Conservation (phyloP, 192 early-diverging fungal genomes). For the Geranomyces variabilis region DNA sequence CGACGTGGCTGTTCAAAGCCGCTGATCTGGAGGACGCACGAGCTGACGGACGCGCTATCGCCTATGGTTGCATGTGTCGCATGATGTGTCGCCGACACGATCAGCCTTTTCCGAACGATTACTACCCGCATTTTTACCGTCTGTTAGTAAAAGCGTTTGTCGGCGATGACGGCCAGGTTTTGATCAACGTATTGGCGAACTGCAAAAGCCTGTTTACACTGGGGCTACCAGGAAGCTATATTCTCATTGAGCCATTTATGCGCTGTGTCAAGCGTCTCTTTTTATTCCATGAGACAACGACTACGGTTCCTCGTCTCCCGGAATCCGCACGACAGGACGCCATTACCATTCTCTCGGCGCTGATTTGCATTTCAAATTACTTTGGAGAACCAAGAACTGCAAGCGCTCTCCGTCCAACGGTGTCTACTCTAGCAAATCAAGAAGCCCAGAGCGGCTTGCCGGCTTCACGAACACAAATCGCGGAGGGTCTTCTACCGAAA, state of each 20-base stretch:
- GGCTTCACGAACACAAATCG: constrained; percentile 5
- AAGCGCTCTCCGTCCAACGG: neutral
- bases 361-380: constrained; percentile 43
- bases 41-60: constrained; percentile 63
- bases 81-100: constrained; percentile 79
- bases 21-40: constrained; percentile 62
- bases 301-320: constrained; percentile 22
- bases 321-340: constrained; percentile 49
- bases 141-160: constrained; percentile 65
- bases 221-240: constrained; percentile 67
- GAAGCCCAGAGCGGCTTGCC: neutral
- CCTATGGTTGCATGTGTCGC: constrained; percentile 72
- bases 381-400: constrained; percentile 16
- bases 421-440: neutral
- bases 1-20: constrained; percentile 79
- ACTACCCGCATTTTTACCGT: constrained; percentile 73
- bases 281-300: neutral
- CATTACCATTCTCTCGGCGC: constrained; percentile 47
- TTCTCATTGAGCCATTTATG: constrained; percentile 69
- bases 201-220: constrained; percentile 68
- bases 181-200: constrained; percentile 70
- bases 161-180: constrained; percentile 59
- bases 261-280: constrained; percentile 36
- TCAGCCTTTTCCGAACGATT: constrained; percentile 58
- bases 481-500: constrained; percentile 1